Percentiles rank a stretch among this genome's conserved stretches.
Evolutionary conservation across 2,329 filamentous ascomycete species (phyloP).

Genomic region (Aspergillus sp.): DNA sequence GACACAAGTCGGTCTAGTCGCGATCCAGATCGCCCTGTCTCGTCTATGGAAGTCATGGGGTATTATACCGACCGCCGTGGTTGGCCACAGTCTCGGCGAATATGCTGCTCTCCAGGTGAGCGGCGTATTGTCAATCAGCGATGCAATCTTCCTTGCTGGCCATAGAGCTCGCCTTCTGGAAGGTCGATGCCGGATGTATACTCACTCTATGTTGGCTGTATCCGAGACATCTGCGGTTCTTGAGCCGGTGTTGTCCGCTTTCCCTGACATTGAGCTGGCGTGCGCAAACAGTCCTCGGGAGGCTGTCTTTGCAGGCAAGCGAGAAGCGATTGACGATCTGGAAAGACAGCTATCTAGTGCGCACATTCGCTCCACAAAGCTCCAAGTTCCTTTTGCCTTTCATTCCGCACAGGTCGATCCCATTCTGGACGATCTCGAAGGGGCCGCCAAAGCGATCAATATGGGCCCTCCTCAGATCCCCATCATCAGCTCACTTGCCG

Average conservation of each 20-base stretch:
- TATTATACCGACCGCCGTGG: constrained; percentile 14
- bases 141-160: constrained; percentile 24
- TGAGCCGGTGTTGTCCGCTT: neutral
- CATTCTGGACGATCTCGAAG: neutral
- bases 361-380: neutral
- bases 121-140: constrained; percentile 17
- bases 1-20: neutral
- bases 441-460: constrained; percentile 30
- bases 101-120: constrained; percentile 23
- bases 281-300: constrained; percentile 1
- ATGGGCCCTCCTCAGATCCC: constrained; percentile 56
- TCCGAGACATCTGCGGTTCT: neutral
- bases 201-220: constrained; percentile 10
- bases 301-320: neutral
- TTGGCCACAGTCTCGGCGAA: constrained; percentile 29
- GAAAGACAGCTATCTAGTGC: neutral
- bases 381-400: constrained; percentile 1
- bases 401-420: constrained; percentile 3
- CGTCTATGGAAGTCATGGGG: constrained; percentile 13
- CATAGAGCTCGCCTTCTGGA: constrained; percentile 16
- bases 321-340: neutral
- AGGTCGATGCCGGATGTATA: constrained; percentile 10
- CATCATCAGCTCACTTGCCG: constrained; percentile 63
- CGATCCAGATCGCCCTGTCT: constrained; percentile 9
- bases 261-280: neutral